phyloP scores from a whole-genome alignment of 108 stramenopile species.

The Nannochloropsis gaditana region DNA sequence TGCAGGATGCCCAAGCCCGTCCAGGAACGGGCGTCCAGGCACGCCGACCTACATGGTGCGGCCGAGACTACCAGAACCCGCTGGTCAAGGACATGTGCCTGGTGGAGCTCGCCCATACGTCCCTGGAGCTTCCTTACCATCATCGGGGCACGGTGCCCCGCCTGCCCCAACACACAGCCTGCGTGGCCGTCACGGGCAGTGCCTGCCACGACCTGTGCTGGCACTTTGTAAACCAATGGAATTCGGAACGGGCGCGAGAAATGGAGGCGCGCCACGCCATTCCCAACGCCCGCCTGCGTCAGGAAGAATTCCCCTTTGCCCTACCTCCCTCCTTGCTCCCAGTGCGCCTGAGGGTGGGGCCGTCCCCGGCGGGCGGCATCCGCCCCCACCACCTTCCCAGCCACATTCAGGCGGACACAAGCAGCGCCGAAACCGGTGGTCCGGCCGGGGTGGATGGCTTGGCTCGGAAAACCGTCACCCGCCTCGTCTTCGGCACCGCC shows the following conservation, averaged over 20 bases:
- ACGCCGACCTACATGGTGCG: background rate
- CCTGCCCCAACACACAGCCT: slow-evolving; percentile 7
- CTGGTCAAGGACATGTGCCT: slow-evolving; percentile 17
- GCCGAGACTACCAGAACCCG: background rate
- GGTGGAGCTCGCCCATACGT: background rate
- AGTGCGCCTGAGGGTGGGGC: background rate
- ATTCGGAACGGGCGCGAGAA: background rate
- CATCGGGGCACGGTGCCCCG: background rate
- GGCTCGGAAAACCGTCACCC: slow-evolving; percentile 15
- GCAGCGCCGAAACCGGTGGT: background rate
- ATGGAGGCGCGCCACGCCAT: background rate
- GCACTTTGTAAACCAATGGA: background rate
- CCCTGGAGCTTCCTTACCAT: background rate
- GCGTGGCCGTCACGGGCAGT: background rate
- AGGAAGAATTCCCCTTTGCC: background rate
- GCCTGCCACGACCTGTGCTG: background rate
- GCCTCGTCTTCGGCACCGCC: background rate
- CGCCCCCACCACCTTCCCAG: background rate
- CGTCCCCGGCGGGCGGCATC: background rate
- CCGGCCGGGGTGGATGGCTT: background rate
- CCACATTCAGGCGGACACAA: too few species aligned
- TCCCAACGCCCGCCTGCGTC: background rate
- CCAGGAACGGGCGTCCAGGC: background rate
- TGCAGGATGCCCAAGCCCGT: background rate
- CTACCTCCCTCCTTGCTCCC: background rate